Evolutionary conservation across 2,329 filamentous ascomycete genomes (phyloP).

Genomic region (Alternaria metachromatica): DNA sequence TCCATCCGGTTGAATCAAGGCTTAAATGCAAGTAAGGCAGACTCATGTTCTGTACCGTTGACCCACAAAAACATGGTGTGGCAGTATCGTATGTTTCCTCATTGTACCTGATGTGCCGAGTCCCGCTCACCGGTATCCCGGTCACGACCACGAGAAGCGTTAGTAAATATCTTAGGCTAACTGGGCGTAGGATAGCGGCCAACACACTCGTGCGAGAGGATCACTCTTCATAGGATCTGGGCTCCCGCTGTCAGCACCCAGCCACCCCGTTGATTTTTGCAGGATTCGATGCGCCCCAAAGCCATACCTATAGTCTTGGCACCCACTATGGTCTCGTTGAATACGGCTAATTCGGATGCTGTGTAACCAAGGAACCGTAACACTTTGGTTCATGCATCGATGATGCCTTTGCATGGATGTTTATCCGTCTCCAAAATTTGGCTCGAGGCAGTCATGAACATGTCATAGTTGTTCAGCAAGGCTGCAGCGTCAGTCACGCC

Average conservation of each 20-base stretch:
- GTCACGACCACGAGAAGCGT: conserved; percentile 6
- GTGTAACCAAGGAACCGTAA: neutral
- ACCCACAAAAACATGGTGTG: neutral
- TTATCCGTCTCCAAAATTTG: neutral
- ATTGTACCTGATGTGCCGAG: conserved; percentile 15
- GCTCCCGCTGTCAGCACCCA: conserved; percentile 5
- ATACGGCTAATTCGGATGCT: neutral
- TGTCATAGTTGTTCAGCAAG: neutral
- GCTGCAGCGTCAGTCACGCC: neutral
- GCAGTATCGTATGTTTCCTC: neutral
- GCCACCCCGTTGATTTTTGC: conserved; percentile 1
- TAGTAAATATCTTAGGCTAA: neutral
- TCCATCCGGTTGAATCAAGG: neutral
- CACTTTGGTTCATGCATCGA: neutral
- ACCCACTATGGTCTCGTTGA: neutral
- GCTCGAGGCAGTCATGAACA: neutral
- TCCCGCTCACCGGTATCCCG: conserved; percentile 10
- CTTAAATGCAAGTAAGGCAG: conserved; percentile 3
- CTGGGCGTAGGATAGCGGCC: neutral
- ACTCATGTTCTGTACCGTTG: neutral
- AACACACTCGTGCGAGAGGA: neutral
- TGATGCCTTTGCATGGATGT: neutral
- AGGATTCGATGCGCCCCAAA: neutral
- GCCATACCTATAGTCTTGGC: neutral
- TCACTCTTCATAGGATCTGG: neutral